These are phyloP conservation scores for Mucuna pruriens DNA, from an alignment of 306 rosid species.

Conservation along the genomic window DNA sequence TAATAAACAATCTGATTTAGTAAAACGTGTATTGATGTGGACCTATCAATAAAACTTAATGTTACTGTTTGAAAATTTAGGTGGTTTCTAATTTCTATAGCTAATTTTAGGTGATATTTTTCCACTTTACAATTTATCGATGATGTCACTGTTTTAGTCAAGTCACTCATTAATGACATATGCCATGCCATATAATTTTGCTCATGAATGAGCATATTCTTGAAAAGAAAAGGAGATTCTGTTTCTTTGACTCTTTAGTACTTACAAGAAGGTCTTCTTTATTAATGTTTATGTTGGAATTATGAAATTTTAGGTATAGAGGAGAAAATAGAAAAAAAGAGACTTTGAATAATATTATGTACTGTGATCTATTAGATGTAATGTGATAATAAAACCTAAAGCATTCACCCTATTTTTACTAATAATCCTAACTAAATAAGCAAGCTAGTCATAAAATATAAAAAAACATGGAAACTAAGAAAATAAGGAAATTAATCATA, in stretches of 20 bases:
- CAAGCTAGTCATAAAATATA: background rate
- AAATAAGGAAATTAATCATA: background rate
- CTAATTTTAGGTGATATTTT: background rate
- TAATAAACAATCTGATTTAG: background rate
- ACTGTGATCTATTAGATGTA: background rate
- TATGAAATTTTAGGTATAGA: background rate
- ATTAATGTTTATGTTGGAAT: background rate
- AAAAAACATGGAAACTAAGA: background rate
- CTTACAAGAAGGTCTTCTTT: constrained; percentile 14
- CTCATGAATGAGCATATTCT: background rate
- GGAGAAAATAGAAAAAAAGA: background rate
- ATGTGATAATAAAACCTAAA: background rate
- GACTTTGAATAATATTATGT: background rate
- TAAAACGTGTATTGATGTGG: background rate
- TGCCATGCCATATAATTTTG: background rate
- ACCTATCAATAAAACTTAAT: background rate
- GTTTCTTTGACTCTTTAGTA: background rate
- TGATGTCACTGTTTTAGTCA: background rate
- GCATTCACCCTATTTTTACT: background rate
- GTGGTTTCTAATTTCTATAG: background rate
- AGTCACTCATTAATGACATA: background rate
- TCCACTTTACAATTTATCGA: background rate
- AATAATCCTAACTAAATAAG: background rate
- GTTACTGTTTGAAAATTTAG: background rate
- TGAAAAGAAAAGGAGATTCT: too few relatives aligned